A percentile compares a stretch with the other conserved stretches of the same genome.
Conservation (phyloP, 2,329 filamentous ascomycete genomes). For the Cercospora zeina region DNA sequence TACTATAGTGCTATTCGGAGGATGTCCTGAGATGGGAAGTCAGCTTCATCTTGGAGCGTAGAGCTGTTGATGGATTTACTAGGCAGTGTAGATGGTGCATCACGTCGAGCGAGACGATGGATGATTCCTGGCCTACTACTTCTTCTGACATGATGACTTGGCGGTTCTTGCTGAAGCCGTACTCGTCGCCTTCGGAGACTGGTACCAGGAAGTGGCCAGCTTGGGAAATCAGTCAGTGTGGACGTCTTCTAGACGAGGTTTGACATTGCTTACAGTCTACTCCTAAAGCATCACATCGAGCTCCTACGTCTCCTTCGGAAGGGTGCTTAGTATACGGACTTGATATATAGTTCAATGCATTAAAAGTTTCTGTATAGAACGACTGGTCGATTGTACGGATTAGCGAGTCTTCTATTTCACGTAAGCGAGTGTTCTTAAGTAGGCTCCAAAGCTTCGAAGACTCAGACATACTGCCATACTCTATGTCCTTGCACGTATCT, state of each 20-base stretch:
- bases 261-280: slow-evolving; percentile 8
- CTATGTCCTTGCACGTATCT: background rate
- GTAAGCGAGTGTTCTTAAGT: background rate
- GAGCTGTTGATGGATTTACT: background rate
- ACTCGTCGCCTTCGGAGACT: background rate
- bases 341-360: background rate
- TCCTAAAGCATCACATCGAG: background rate
- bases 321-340: background rate
- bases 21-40: background rate
- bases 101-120: background rate
- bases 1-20: slow-evolving; percentile 12
- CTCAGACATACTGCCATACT: background rate
- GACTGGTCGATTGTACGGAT: background rate
- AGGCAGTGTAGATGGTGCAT: slow-evolving; percentile 17
- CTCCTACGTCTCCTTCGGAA: background rate
- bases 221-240: background rate
- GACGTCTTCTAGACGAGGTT: too few species aligned
- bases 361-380: background rate
- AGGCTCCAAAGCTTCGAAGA: fast-evolving
- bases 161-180: background rate
- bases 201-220: background rate
- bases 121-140: slow-evolving; percentile 1
- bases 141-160: slow-evolving; percentile 1
- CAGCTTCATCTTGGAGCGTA: background rate
- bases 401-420: background rate